phyloP scores from a whole-genome alignment of 495 filamentous ascomycete species.

The Penicillium waksmanii region DNA sequence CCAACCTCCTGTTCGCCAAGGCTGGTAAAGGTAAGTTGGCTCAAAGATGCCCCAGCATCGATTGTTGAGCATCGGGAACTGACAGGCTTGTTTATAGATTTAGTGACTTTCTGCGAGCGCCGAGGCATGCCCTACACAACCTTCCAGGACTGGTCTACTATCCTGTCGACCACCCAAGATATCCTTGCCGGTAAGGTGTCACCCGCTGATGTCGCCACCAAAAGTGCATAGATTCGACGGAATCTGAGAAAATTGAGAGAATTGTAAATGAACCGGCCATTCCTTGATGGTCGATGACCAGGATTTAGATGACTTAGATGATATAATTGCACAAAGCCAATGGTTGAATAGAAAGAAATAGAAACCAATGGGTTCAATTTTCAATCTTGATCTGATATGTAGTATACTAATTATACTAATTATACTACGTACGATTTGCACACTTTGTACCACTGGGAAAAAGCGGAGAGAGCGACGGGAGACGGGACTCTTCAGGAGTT shows the following conservation, averaged over 20 bases:
- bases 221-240: conserved; percentile 15
- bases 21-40: conserved; percentile 69
- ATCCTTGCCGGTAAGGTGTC: conserved; percentile 64
- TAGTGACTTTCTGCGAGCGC: conserved; percentile 78
- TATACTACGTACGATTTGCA: no score
- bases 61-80: background rate
- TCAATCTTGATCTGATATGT: no score
- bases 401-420: no score
- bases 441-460: background rate
- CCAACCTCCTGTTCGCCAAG: conserved; percentile 90
- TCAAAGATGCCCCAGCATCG: background rate
- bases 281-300: background rate
- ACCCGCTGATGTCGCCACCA: conserved; percentile 37
- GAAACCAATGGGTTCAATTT: background rate
- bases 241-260: conserved; percentile 15
- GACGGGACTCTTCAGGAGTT: conserved; percentile 16
- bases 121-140: conserved; percentile 79
- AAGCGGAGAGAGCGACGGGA: conserved; percentile 8
- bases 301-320: conserved; percentile 7
- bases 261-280: conserved; percentile 3
- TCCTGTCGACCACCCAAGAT: conserved; percentile 71
- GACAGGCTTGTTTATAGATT: conserved; percentile 53
- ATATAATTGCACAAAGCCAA: conserved; percentile 11
- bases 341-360: conserved; percentile 12
- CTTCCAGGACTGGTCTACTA: conserved; percentile 78